Evolutionary conservation across 2,329 filamentous ascomycete genomes (phyloP), one percentile per base, ranked within the genome.

Genomic region (Fusarium sp.): DNA sequence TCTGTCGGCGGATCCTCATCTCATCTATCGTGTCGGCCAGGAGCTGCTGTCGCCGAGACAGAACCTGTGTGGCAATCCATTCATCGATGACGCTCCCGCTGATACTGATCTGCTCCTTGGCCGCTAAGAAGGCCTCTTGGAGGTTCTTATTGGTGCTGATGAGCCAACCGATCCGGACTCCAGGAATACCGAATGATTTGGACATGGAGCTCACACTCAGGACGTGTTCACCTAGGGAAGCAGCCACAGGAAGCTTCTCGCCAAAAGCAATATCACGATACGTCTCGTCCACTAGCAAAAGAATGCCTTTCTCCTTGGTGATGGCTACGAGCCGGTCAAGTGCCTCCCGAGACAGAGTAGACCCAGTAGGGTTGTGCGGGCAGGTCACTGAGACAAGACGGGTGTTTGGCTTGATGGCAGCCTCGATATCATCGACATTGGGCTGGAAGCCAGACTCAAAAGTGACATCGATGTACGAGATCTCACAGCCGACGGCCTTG

Each of bases 51-150:
- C 61, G 59, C 6, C 64, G 61, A 7, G 69, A 59, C 9, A 79
- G 63, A 6, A 80, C 61, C 52, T 79, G 75, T 50, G 74, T 71
- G 17, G 75, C 76, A 15, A 76, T 64, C 40, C 63, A 68, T 27
- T 78, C 76, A 38, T 78, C 65, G 14, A 76, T 66, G 10, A 74
- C 74, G 32, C 74, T 74, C 4, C 71, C 72, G 27, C 72, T 75
- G 11, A 78, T 78, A 54, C 70, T 75, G 60, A 78, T 78, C 45
- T 75, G 72, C 64, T 78, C 74, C 43, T 78, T 78, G 15, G 75
- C 76, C 1, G 75, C 76, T 1, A 78, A 50, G 37, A 78, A 77
- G 2, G 61, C 71, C 37, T 78, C 68, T 47, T 72, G 69, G 4
- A 78, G 71, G 2, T 25, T n/a, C 33, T 69, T 63, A 47, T 75